A percentile compares a stretch with the other conserved stretches of the same genome.
These are phyloP conservation scores for Macroventuria anomochaeta DNA, from an alignment of 2,329 filamentous ascomycete genomes.

Conservation along the genomic window DNA sequence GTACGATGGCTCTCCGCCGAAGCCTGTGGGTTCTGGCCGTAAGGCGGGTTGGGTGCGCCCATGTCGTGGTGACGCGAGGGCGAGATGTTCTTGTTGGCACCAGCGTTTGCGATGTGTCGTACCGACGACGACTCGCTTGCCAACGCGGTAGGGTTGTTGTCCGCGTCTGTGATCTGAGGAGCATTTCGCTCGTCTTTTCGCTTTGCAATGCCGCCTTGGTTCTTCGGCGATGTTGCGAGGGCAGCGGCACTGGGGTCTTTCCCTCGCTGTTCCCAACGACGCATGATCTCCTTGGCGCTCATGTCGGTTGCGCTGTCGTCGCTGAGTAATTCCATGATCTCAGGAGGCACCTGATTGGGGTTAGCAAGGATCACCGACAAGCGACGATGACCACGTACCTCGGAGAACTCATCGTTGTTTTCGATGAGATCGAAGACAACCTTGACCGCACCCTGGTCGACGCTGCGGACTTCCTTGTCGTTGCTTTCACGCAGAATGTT, in stretches of 20 bases:
- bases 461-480: constrained; percentile 63
- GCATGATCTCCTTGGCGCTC: constrained; percentile 96
- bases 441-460: constrained; percentile 92
- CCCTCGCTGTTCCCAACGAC: constrained; percentile 84
- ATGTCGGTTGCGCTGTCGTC: constrained; percentile 86
- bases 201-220: constrained; percentile 58
- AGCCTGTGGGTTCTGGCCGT: constrained; percentile 41
- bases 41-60: constrained; percentile 43
- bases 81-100: constrained; percentile 33
- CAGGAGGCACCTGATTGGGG: constrained; percentile 80
- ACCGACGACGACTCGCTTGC: constrained; percentile 85
- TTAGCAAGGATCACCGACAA: not conserved
- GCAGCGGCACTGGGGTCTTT: constrained; percentile 66
- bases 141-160: constrained; percentile 85
- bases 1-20: constrained; percentile 46
- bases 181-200: constrained; percentile 57
- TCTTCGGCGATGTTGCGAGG: constrained; percentile 53
- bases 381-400: constrained; percentile 68
- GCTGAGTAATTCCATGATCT: constrained; percentile 83
- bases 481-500: constrained; percentile 82
- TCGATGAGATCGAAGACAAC: constrained; percentile 90
- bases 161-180: constrained; percentile 72
- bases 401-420: constrained; percentile 94
- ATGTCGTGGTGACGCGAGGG: constrained; percentile 42
- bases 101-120: constrained; percentile 65